Base-by-base conservation (phyloP, 2,329 filamentous ascomycete genomes). In the Colletotrichum kahawae region DNA sequence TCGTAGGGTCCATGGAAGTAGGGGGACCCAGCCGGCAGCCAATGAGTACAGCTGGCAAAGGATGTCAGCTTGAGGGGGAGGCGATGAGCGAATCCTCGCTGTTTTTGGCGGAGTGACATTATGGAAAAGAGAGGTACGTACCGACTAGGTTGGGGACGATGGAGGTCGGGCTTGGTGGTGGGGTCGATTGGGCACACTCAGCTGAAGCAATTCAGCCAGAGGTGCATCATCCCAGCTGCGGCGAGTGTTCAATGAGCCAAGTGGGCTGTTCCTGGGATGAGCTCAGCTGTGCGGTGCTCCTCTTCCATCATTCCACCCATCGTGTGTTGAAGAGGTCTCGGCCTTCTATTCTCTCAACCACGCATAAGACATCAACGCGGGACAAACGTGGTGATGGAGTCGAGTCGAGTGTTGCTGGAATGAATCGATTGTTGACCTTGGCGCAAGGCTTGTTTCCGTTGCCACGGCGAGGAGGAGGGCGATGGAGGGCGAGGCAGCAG, bases 341-440 rank as follows among this genome's bases (percentile, higher is more conserved):
- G 7, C 29, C 29, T 9, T n/a, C 34, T 16, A n/a, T 9, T 27
- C 7, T 36, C 14, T 24, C 33, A 27, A 63, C n/a, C 13, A 21
- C n/a, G 31, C 16, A 33, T 24, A 65, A 36, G 62, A 65, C 60
- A 63, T 27, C 34, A 29, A 60, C 43, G 43, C 43, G n/a, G 43
- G n/a, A 51, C n/a, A 21, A 51, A 51, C 54, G 5, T 10, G 21
- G 13, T 21, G 27, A 51, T 16, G 13, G 21, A 31, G 31, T 21
- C 29, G 60, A 74, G 18, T 36, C 36, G 51, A 21, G 56, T 21
- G 31, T 21, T 27, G 38, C 12, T 34, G 62, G 33, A 64, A 48
- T 73, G 38, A n/a, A n/a, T n/a, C n/a, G n/a, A 62, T 73, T 75
- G 73, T 75, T 75, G 73, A 75, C 73, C 51, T 66, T 48, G 51